Evolutionary conservation across 2,329 filamentous ascomycete genomes (phyloP), one percentile per base, ranked within the genome.

Genomic region (Emericellopsis atlantica): DNA sequence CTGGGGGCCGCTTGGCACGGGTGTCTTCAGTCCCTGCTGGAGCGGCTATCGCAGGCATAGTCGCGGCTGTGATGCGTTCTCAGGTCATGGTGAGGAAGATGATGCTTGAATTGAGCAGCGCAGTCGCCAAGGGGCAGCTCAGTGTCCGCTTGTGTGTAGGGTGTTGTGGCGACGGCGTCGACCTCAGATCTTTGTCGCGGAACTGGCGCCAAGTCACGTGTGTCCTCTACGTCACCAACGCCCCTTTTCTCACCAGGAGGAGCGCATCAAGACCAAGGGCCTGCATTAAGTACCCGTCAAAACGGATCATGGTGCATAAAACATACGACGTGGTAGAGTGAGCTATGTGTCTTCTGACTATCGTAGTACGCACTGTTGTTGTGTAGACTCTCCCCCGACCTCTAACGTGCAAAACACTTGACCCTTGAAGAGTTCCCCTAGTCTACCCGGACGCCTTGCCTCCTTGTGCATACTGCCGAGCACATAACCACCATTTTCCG

Each of bases 171-270:
- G 18, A 24, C 5, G 5, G 10, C 10, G 15, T 9, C 10, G 15
- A 32, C 2, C 15, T 32, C 32, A 32, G 22, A 23, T 16, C 22
- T 21, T 37, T 37, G 35, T 53, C 59, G 46, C 59, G 56, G 52
- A 54, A 61, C 43, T 53, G 50, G 55, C 58, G 52, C 59, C 57
- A 51, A 38, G 51, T 62, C 59, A 62, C 59, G 60, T 62, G 60
- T 22, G 9, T 9, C 12, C 26, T 29, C 12, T 9, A 29, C 26
- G 26, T 29, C 26, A 29, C 26, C 9, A 29, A 3, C 26, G 6
- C 26, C 26, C 26, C 26, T 12, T 29, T 21, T 21, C 18, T 21
- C 18, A 21, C 18, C 18, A 21, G 18, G 18, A 21, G 3, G 18
- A 21, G 3, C 18, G 18, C 18, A 5, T 21, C 4, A 21, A 21